Evolutionary conservation across 2,329 filamentous ascomycete species (phyloP), one percentile per base, ranked within the genome.

Genomic region (Lasiodiplodia sp.): DNA sequence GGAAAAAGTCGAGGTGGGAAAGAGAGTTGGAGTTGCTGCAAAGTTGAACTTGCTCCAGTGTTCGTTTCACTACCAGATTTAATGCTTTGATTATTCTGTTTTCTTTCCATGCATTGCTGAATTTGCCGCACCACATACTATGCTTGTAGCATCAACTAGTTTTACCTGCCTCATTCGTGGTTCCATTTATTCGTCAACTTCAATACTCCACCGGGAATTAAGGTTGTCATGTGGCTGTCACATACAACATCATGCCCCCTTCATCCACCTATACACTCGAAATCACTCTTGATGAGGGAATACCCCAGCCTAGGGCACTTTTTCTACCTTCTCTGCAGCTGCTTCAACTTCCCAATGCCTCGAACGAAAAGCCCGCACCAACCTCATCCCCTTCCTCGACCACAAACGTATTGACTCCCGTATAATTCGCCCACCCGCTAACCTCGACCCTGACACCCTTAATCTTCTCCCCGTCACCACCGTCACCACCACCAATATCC

Each of bases 351-450:
- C 65, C 58, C 66, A 69, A 37, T 52, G 51, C 55, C 57, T 71
- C 65, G 34, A 72, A 72, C 16, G 70, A 57, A 69, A 72, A 72
- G 11, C 72, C 71, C 2, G 57, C 44, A 1, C 66, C 70, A 16
- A 70, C 44, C 49, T 69, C 67, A 70, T 73, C 72, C 18, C 66
- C 69, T 25, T 68, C 40, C 40, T 73, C 70, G 2, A 69, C 57
- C 16, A 73, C 67, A 52, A 71, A 73, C 6, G 51, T 69, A 49
- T 67, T 58, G 16, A 52, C 62, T 2, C 73, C 72, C 14, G 70
- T 69, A 56, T 73, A 74, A 49, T 67, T 71, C 1, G 72, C 72
- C 57, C 68, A 68, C 8, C 72, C 73, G 47, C 69, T 65, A 3
- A 73, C 70, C 60, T 62, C 65, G 1, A 72, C 69, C 23, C 64